Percentiles rank a stretch among this genome's conserved stretches.
Conservation (phyloP, 352 stramenopile genomes). For the Phytopythium litorale region DNA sequence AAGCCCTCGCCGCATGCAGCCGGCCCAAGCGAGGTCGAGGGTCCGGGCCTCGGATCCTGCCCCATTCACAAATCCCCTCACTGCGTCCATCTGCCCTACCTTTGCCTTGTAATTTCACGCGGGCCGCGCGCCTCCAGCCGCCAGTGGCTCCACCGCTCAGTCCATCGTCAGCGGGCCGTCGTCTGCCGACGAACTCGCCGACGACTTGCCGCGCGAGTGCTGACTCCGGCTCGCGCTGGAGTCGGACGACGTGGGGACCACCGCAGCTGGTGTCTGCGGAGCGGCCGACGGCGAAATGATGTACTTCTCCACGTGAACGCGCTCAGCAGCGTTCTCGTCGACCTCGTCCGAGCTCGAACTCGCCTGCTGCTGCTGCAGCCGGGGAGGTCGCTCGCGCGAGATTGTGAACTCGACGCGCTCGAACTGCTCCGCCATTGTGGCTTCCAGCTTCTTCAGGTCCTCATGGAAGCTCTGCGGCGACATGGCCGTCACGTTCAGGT, state of each 20-base stretch:
- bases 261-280: slow-evolving; percentile 9
- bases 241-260: slow-evolving; percentile 12
- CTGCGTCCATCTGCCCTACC: not conserved
- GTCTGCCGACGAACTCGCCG: slow-evolving; percentile 24
- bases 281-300: slow-evolving; percentile 25
- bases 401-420: slow-evolving; percentile 81
- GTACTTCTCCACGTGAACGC: slow-evolving; percentile 34
- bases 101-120: not conserved
- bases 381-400: slow-evolving; percentile 50
- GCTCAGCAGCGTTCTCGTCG: slow-evolving; percentile 23
- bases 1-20: not conserved
- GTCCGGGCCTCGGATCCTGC: not conserved
- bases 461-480: slow-evolving; percentile 51
- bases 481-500: slow-evolving; percentile 46
- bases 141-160: not conserved
- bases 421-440: slow-evolving; percentile 63
- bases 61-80: not conserved
- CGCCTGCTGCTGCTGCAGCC: slow-evolving; percentile 22
- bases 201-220: slow-evolving; percentile 26
- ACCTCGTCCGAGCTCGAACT: slow-evolving; percentile 27
- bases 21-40: not conserved
- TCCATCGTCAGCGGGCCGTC: slow-evolving; percentile 11
- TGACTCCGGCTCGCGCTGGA: slow-evolving; percentile 26
- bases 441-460: slow-evolving; percentile 64
- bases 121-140: not conserved